These are phyloP conservation scores for Didymosphaeria variabile DNA, from an alignment of 2,329 filamentous ascomycete species.

Conservation along the genomic window DNA sequence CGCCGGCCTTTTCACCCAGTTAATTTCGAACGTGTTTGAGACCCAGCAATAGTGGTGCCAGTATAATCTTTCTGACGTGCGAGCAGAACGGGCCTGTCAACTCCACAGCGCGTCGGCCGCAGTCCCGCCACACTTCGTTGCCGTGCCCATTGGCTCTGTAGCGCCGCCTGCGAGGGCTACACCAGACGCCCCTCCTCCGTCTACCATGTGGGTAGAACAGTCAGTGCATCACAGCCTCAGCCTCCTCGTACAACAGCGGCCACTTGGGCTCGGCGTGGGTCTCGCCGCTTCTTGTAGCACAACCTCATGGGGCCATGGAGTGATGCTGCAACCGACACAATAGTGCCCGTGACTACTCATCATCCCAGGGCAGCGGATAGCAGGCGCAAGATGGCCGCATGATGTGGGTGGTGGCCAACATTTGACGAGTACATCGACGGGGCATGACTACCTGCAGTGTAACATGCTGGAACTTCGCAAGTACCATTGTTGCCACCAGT, in stretches of 20 bases:
- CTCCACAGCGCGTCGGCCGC: neutral
- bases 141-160: neutral
- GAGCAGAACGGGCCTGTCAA: neutral
- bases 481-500: neutral
- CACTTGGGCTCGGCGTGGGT: constrained; percentile 7
- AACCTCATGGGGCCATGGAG: too few species aligned
- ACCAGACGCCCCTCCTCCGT: neutral
- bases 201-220: constrained; percentile 9
- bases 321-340: neutral
- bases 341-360: neutral
- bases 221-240: constrained; percentile 9
- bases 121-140: neutral
- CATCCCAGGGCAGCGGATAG: neutral
- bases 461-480: neutral
- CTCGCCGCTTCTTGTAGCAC: neutral
- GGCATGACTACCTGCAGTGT: neutral
- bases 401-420: neutral
- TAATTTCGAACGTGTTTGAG: constrained; percentile 10
- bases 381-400: neutral
- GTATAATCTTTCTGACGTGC: neutral
- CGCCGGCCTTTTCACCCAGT: constrained; percentile 4
- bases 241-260: constrained; percentile 1
- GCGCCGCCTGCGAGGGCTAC: neutral
- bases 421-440: neutral
- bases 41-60: constrained; percentile 2